phyloP scores from a whole-genome alignment of 352 stramenopile species.

The Phytopythium oedochilum region DNA sequence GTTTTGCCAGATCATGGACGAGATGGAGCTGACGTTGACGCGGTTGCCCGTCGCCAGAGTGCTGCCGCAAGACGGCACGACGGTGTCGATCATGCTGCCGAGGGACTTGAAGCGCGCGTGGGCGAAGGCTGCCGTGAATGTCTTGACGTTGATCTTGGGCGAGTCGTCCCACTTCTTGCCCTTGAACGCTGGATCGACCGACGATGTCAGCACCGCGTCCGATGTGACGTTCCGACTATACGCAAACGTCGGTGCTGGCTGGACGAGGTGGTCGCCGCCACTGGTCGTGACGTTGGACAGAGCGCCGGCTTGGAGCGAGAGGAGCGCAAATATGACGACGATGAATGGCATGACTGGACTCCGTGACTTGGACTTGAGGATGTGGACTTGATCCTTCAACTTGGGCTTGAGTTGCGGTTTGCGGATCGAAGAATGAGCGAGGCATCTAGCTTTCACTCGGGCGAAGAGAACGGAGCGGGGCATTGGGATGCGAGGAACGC shows the following conservation, averaged over 20 bases:
- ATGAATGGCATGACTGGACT: background rate
- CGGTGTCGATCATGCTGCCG: constrained; percentile 19
- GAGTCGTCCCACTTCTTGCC: constrained; percentile 18
- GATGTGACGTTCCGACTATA: constrained; percentile 7
- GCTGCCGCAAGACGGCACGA: constrained; percentile 9
- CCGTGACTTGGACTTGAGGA: background rate
- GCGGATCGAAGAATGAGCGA: background rate
- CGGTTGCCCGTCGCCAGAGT: constrained; percentile 10
- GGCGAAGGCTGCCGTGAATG: constrained; percentile 19
- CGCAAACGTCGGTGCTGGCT: constrained; percentile 10
- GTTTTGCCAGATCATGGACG: constrained; percentile 15
- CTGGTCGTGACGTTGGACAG: background rate
- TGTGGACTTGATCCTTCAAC: background rate
- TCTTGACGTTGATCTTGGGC: constrained; percentile 17
- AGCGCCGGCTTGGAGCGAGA: background rate
- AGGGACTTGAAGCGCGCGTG: constrained; percentile 15
- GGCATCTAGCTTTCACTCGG: background rate
- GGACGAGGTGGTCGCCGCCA: background rate
- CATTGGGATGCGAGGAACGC: no score
- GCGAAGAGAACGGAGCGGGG: no score
- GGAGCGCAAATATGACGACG: background rate
- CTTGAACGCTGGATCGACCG: constrained; percentile 9
- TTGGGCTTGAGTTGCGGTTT: background rate
- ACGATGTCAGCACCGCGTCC: constrained; percentile 4
- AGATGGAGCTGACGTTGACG: constrained; percentile 11